phyloP scores from a whole-genome alignment of 805 yeast genomes.

The Candida nitratophila region DNA sequence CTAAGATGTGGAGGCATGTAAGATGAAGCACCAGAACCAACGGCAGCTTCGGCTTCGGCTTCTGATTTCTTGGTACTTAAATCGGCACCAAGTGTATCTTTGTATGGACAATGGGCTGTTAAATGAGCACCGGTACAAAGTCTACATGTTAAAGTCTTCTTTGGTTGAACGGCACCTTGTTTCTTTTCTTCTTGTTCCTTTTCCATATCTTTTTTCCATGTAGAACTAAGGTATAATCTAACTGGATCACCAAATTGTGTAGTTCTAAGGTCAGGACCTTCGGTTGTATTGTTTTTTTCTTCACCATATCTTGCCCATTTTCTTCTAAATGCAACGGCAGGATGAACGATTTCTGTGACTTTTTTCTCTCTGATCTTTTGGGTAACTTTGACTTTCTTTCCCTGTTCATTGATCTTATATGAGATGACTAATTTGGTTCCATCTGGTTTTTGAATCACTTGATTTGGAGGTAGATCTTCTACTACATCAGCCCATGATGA shows the following conservation, averaged over 20 bases:
- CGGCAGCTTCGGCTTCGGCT: slow-evolving; percentile 8
- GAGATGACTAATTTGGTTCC: slow-evolving; percentile 87
- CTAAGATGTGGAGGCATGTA: slow-evolving; percentile 64
- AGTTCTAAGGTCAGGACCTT: slow-evolving; percentile 85
- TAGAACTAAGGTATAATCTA: slow-evolving; percentile 62
- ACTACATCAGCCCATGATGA: slow-evolving; percentile 61
- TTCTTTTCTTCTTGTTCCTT: slow-evolving; percentile 53
- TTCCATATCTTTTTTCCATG: slow-evolving; percentile 74
- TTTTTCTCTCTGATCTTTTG: slow-evolving; percentile 74
- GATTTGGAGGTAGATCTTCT: slow-evolving; percentile 67
- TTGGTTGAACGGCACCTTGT: slow-evolving; percentile 50
- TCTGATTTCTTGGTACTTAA: slow-evolving; percentile 13
- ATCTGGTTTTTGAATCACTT: slow-evolving; percentile 70
- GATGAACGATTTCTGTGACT: slow-evolving; percentile 77
- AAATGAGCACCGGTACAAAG: slow-evolving; percentile 91
- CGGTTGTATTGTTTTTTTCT: slow-evolving; percentile 56
- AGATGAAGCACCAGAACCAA: slow-evolving; percentile 24
- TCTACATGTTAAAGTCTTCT: slow-evolving; percentile 62
- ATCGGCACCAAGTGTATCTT: slow-evolving; percentile 66
- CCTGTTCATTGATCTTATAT: slow-evolving; percentile 66
- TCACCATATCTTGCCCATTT: slow-evolving; percentile 86
- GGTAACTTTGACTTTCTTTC: slow-evolving; percentile 80
- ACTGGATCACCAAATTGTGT: slow-evolving; percentile 86
- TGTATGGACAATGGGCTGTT: slow-evolving; percentile 93
- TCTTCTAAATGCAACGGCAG: slow-evolving; percentile 79